Conservation (phyloP, 2,329 filamentous ascomycete genomes). For the Arthrobotrys iridis region DNA sequence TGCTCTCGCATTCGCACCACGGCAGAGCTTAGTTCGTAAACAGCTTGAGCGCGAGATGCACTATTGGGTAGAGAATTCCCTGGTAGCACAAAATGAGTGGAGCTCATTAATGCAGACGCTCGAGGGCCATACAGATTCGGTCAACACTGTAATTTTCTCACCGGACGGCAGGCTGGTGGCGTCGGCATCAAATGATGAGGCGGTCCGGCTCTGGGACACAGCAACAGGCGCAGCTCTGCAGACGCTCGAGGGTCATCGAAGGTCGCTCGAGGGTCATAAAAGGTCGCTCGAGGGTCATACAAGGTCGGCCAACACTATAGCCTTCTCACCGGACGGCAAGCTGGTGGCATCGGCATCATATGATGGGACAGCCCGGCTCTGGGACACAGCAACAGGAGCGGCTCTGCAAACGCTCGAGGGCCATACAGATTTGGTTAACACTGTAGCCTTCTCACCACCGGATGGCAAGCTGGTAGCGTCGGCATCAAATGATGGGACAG, state of each 20-base stretch:
- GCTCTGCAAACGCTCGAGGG: background rate
- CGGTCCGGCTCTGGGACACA: background rate
- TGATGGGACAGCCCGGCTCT: background rate
- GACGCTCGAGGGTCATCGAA: background rate
- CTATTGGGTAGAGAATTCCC: background rate
- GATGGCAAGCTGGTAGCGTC: conserved; percentile 88
- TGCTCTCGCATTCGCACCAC: background rate
- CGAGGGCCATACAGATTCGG: background rate
- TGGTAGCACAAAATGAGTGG: background rate
- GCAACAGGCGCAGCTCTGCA: background rate
- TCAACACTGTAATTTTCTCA: background rate
- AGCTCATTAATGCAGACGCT: conserved; percentile 3
- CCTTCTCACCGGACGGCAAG: conserved; percentile 78
- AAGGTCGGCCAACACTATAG: background rate
- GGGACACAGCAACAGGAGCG: background rate
- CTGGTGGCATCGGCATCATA: conserved; percentile 69
- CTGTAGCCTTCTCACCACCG: conserved; percentile 77
- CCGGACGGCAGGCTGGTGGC: background rate
- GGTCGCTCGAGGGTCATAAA: background rate
- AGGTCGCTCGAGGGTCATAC: conserved; percentile 24
- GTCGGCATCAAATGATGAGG: background rate
- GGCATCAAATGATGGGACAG: conserved; percentile 57
- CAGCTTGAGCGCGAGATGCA: background rate
- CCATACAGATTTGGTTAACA: background rate
- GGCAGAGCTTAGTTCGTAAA: conserved; percentile 15